These are phyloP conservation scores for Pleurotus platypus DNA, from an alignment of 768 basidiomycete genomes.

Conservation along the genomic window DNA sequence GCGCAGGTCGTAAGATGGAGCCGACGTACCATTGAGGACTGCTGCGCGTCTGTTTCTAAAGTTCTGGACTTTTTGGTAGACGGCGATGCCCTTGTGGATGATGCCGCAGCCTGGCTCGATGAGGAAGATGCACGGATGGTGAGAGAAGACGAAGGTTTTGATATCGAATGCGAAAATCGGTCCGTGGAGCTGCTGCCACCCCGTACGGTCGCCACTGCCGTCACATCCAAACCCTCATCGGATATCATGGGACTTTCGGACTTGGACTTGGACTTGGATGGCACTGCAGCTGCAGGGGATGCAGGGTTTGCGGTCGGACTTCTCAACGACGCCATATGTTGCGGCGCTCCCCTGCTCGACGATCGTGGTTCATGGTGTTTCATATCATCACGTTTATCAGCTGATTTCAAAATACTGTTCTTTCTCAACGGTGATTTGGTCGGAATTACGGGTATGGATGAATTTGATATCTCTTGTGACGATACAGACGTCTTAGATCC, in stretches of 20 bases:
- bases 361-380: neutral
- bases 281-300: neutral
- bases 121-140: too few species aligned
- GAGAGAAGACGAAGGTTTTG: too few species aligned
- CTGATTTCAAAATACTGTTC: neutral
- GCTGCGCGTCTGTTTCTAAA: too few species aligned
- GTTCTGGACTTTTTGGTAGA: too few species aligned
- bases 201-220: neutral
- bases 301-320: conserved; percentile 3
- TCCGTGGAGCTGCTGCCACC: too few species aligned
- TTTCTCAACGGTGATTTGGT: neutral
- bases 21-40: too few species aligned
- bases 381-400: conserved; percentile 1
- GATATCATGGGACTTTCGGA: neutral
- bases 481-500: neutral
- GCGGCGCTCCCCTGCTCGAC: neutral
- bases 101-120: too few species aligned
- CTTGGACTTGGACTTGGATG: neutral
- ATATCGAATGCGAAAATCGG: too few species aligned
- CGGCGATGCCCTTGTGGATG: too few species aligned
- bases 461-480: neutral
- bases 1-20: too few species aligned
- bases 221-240: neutral
- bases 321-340: conserved; percentile 2
- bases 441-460: neutral